A percentile compares a stretch with the other conserved stretches of the same genome.
These are phyloP conservation scores for Hydrangea macrophylla DNA, from an alignment of 148 eudicot species.

Conservation along the genomic window DNA sequence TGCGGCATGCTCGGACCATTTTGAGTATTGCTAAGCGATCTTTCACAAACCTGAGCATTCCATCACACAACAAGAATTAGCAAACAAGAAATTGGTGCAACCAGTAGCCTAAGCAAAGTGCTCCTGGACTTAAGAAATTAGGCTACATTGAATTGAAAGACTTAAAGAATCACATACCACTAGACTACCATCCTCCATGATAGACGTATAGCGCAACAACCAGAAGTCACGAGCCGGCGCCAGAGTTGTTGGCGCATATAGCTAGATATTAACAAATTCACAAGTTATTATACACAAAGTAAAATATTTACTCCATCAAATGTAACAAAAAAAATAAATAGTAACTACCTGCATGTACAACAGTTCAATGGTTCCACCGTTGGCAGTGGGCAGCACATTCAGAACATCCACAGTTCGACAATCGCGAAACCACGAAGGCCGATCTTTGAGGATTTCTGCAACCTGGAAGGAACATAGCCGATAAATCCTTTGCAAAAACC, in stretches of 20 bases:
- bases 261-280: slow-evolving; percentile 33
- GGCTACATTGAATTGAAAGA: neutral
- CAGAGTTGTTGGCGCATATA: slow-evolving; percentile 96
- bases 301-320: neutral
- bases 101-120: neutral
- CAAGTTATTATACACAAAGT: neutral
- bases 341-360: slow-evolving; percentile 90
- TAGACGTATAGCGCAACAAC: slow-evolving; percentile 87
- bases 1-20: slow-evolving; percentile 88
- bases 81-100: neutral
- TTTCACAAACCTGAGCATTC: slow-evolving; percentile 71
- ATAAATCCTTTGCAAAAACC: neutral
- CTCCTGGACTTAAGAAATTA: neutral
- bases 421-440: slow-evolving; percentile 97
- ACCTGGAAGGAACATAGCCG: slow-evolving; percentile 44
- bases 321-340: neutral
- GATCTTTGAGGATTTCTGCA: slow-evolving; percentile 98
- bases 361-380: slow-evolving; percentile 99
- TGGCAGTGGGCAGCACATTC: slow-evolving; percentile 94
- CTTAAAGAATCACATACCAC: slow-evolving; percentile 51
- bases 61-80: neutral
- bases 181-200: slow-evolving; percentile 93
- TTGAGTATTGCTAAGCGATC: slow-evolving; percentile 85
- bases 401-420: slow-evolving; percentile 98
- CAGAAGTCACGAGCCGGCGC: slow-evolving; percentile 98